These are phyloP conservation scores for Leccinum uliginosum DNA, from an alignment of 768 basidiomycete genomes.

Conservation along the genomic window DNA sequence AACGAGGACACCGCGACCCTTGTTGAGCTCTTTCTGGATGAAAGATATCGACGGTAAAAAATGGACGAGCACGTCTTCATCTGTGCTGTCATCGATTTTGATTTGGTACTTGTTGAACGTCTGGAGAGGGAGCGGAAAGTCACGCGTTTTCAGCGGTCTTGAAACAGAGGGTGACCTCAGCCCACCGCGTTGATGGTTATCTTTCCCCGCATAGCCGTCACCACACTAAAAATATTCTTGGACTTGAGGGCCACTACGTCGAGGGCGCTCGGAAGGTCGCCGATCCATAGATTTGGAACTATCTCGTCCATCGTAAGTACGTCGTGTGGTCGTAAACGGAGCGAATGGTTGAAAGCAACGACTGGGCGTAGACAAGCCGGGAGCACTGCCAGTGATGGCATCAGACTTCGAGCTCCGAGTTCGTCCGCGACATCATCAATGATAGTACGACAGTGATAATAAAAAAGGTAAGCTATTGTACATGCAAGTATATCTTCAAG, in stretches of 20 bases:
- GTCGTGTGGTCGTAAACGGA: not conserved
- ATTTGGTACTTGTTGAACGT: conserved; percentile 79
- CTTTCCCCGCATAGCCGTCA: conserved; percentile 69
- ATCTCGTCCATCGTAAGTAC: conserved; percentile 65
- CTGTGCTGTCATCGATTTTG: conserved; percentile 68
- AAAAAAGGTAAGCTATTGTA: not conserved
- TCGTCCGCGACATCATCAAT: not conserved
- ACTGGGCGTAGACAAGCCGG: conserved; percentile 4
- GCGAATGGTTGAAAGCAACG: not conserved
- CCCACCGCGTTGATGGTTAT: conserved; percentile 61
- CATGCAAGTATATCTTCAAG: not conserved
- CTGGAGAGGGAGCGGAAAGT: conserved; percentile 34
- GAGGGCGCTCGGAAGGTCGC: conserved; percentile 68
- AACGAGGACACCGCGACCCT: conserved; percentile 73
- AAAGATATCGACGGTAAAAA: conserved; percentile 78
- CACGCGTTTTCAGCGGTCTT: not conserved
- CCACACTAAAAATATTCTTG: conserved; percentile 72
- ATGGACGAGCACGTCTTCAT: conserved; percentile 75
- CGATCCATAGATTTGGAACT: conserved; percentile 79
- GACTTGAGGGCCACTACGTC: conserved; percentile 56
- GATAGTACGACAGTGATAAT: not conserved
- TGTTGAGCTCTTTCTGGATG: conserved; percentile 74
- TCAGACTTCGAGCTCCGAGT: not conserved
- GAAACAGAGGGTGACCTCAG: not conserved
- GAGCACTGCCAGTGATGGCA: not conserved